Evolutionary conservation across 495 filamentous ascomycete species (phyloP), one percentile per base, ranked within the genome.

Genomic region (Platismatia glauca): DNA sequence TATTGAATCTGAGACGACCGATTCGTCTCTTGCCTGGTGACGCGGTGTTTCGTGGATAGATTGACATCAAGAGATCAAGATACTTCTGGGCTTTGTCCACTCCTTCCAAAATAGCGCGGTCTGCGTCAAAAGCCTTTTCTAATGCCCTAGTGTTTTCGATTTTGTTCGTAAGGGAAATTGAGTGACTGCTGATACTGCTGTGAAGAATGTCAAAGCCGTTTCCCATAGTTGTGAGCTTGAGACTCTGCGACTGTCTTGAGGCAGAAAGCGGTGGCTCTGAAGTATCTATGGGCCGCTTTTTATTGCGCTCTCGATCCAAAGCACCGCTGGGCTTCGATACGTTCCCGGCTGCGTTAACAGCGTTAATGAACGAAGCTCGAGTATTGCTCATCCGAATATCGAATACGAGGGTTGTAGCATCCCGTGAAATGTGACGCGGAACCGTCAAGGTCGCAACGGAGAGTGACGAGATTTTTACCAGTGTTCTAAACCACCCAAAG

Each of bases 401-500:
- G 22, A 41, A 37, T 8, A 48, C 0, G 15, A 53, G 38, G 15
- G 24, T 39, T 8, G 15, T 31, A 22, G 58, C n/a, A 52, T 62
- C 64, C 33, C 16, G 41, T 7, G 55, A 29, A 31, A 31, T 46
- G 18, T 48, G 18, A 6, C 12, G n/a, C 3, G 55, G 53, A 16
- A 55, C 46, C 4, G 33, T 66, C 59, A 55, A 63, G n/a, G 55
- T 20, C 4, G 39, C 27, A 27, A 35, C n/a, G 15, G 16, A 37
- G 20, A 66, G 33, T 11, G 59, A 58, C 24, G 48, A 22, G n/a
- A 57, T 55, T 41, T 65, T 64, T 58, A 65, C 57, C 52, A 56
- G 29, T 18, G 57, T 67, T 16, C 65, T 62, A n/a, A 59, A 27
- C 65, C 67, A 60, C 15, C 66, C 64, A 57, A 66, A 70, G 20